Evolutionary conservation across 1,139 yeast genomes (phyloP), one percentile per base, ranked within the genome.

Genomic region (Saccharomyces hybrid): DNA sequence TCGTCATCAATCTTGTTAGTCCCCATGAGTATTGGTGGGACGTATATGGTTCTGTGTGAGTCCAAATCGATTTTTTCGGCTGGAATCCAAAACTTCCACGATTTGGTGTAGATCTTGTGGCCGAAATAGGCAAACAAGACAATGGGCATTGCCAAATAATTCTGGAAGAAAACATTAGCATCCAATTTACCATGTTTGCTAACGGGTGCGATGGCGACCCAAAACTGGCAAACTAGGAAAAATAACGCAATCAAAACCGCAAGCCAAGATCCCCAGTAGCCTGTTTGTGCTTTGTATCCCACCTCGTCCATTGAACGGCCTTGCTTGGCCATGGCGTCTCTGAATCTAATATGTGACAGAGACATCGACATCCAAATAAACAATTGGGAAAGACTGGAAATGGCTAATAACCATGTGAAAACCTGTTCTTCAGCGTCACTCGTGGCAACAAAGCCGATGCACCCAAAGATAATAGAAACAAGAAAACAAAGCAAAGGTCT

Each of bases 151-250:
- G 85, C 82, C 62, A 83, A 68, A 67, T 81, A 82, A 52, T 75
- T 68, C 68, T 75, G 71, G 73, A 83, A 83, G 68, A 83, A 83
- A 55, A 64, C 63, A 24, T 66, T 62, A 65, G 86, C 84, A 67
- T 71, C 73, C 52, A 84, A 77, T 31, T 62, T 53, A 6, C 72
- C 79, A 14, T 55, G 49, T 12, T 59, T 60, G n/a, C 83, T 85
- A 55, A 84, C 67, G 53, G 93, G 93, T 73, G 74, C 84, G 53
- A 86, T 72, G 2, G 90, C 88, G 52, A 83, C 75, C 88, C 89
- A 84, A 72, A 86, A 83, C 74, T 88, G 95, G 32, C 89, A 88
- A 57, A 81, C 72, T 56, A 89, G 73, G 55, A 88, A 83, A 59
- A 84, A 75, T 47, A 79, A 58, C 67, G 84, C 84, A 60, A 88